Percentiles rank a stretch among this genome's conserved stretches.
Evolutionary conservation across 208 protist genomes (phyloP).

Genomic region (Crithidia fasciculata): DNA sequence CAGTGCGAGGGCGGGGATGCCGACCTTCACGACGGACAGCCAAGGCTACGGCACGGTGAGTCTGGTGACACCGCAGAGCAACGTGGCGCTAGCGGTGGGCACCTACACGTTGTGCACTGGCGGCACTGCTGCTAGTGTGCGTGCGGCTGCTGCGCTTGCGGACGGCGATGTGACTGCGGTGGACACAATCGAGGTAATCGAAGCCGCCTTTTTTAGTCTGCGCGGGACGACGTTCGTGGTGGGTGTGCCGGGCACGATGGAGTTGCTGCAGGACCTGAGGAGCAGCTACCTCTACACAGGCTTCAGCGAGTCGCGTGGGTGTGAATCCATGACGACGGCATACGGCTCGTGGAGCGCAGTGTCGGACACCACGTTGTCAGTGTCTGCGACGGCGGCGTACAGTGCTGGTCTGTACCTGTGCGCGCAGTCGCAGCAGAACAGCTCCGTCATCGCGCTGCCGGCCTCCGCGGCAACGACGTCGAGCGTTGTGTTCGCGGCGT

Average conservation of each 20-base stretch:
- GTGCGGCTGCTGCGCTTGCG: too few species aligned
- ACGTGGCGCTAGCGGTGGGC: conserved; percentile 37
- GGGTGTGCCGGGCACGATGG: conserved; percentile 46
- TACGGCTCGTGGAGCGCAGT: conserved; percentile 52
- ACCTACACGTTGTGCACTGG: conserved; percentile 64
- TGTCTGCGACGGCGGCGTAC: conserved; percentile 37
- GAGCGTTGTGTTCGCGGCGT: conserved; percentile 34
- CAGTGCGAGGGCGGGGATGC: conserved; percentile 25
- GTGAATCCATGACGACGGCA: conserved; percentile 28
- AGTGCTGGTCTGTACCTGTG: too few species aligned
- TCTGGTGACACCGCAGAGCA: conserved; percentile 31
- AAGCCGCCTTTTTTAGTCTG: conserved; percentile 49
- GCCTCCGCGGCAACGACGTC: neutral
- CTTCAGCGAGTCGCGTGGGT: conserved; percentile 54
- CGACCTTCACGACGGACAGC: conserved; percentile 54
- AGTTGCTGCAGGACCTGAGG: conserved; percentile 52
- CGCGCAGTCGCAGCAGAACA: too few species aligned
- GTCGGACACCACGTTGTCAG: conserved; percentile 35
- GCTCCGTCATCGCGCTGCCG: conserved; percentile 35
- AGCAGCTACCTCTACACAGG: conserved; percentile 41
- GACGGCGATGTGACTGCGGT: conserved; percentile 12
- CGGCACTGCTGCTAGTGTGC: conserved; percentile 1
- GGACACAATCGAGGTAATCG: conserved; percentile 48
- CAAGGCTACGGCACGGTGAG: conserved; percentile 50
- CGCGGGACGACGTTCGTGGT: conserved; percentile 55